These are phyloP conservation scores for Trichoderma hamatum DNA, from an alignment of 2,329 filamentous ascomycete genomes.

Conservation along the genomic window DNA sequence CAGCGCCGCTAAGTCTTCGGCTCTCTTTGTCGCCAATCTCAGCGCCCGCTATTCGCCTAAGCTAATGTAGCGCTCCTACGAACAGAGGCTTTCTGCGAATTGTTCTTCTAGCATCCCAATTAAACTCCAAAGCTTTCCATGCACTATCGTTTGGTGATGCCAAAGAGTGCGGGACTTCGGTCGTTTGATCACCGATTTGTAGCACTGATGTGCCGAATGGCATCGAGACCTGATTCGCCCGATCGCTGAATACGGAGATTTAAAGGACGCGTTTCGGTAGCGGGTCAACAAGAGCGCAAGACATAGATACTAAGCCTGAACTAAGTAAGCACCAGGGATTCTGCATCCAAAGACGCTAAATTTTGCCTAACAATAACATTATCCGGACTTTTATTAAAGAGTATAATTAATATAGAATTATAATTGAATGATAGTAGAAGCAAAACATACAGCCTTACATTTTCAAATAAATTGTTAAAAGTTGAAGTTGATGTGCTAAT, in stretches of 20 bases:
- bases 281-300: constrained; percentile 35
- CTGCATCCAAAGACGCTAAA: neutral
- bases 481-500: neutral
- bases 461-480: neutral
- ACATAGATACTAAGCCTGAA: neutral
- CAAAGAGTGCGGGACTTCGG: constrained; percentile 38
- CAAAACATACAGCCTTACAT: neutral
- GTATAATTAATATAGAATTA: neutral
- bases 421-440: neutral
- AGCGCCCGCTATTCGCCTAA: constrained; percentile 40
- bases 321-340: neutral
- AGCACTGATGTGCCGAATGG: constrained; percentile 32
- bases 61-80: constrained; percentile 37
- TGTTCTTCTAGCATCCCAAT: constrained; percentile 39
- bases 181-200: constrained; percentile 40
- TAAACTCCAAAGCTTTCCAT: constrained; percentile 38
- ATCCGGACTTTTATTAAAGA: too few species aligned
- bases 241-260: constrained; percentile 42
- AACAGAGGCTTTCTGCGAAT: constrained; percentile 38
- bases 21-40: constrained; percentile 38
- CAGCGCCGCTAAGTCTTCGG: constrained; percentile 36
- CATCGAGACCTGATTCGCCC: constrained; percentile 36
- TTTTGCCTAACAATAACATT: too few species aligned
- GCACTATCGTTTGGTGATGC: constrained; percentile 37
- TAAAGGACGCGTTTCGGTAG: constrained; percentile 40